Percentiles rank a stretch among this genome's conserved stretches.
Evolutionary conservation across 768 basidiomycete species (phyloP).

Genomic region (Termitomyces sp.): DNA sequence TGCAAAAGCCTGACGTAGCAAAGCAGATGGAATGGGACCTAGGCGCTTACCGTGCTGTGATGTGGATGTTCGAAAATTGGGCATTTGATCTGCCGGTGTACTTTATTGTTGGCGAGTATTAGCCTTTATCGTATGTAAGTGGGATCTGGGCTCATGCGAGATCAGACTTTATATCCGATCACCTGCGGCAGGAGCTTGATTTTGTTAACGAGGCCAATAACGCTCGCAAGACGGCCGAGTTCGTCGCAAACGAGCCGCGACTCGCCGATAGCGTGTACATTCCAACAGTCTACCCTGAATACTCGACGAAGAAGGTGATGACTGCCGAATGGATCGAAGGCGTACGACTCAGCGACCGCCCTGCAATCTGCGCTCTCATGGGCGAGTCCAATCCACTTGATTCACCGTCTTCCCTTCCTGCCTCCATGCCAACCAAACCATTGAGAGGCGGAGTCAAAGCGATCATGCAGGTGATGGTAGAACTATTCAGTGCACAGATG

Average conservation of each 20-base stretch:
- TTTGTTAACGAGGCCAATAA: conserved; percentile 80
- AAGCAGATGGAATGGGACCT: conserved; percentile 88
- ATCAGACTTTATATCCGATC: conserved; percentile 75
- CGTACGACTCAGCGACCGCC: conserved; percentile 65
- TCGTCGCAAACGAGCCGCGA: conserved; percentile 67
- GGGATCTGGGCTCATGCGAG: neutral
- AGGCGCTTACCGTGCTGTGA: conserved; percentile 62
- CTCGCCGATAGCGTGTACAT: conserved; percentile 73
- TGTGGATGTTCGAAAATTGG: conserved; percentile 78
- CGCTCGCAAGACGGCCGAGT: conserved; percentile 63
- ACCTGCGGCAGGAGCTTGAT: conserved; percentile 81
- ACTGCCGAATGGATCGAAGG: conserved; percentile 86
- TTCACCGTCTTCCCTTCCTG: conserved; percentile 18
- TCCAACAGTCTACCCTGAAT: conserved; percentile 69
- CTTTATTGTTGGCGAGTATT: conserved; percentile 64
- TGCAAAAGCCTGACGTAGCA: conserved; percentile 85
- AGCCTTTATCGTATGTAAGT: neutral
- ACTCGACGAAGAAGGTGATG: conserved; percentile 75
- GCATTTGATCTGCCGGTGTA: conserved; percentile 86
- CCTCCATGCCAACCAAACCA: conserved; percentile 29
- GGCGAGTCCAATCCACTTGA: conserved; percentile 35
- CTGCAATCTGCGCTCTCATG: conserved; percentile 54
- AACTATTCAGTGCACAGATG: conserved; percentile 85
- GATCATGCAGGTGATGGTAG: conserved; percentile 85
- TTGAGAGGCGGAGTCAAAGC: conserved; percentile 59